Conservation (phyloP, 2,329 filamentous ascomycete species). For the Akanthomyces uredinophilus region DNA sequence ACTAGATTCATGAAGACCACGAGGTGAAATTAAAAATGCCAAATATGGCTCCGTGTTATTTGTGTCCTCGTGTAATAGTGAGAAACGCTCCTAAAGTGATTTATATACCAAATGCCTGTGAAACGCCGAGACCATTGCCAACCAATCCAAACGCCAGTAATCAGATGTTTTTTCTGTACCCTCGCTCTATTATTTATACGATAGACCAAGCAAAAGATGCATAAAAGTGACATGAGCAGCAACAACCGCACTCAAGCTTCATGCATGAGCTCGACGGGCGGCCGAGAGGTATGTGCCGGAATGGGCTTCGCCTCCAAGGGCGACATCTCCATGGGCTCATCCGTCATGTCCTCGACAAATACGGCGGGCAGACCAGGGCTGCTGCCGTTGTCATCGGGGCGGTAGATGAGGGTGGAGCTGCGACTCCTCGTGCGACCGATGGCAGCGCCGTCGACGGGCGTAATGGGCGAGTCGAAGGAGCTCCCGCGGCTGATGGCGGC, state of each 20-base stretch:
- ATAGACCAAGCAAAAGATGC: background rate
- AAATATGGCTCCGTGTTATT: background rate
- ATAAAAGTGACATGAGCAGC: background rate
- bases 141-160: conserved; percentile 4
- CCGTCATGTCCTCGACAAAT: conserved; percentile 62
- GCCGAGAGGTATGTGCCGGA: conserved; percentile 55
- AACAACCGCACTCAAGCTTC: conserved; percentile 24
- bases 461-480: conserved; percentile 30
- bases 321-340: conserved; percentile 43
- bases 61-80: background rate
- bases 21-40: background rate
- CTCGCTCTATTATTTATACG: background rate
- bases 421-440: conserved; percentile 43
- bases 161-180: background rate
- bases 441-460: conserved; percentile 34
- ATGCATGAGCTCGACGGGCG: conserved; percentile 61
- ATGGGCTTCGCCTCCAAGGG: conserved; percentile 44
- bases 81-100: background rate
- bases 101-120: background rate
- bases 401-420: conserved; percentile 62
- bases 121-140: conserved; percentile 4
- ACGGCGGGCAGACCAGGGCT: conserved; percentile 58
- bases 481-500: conserved; percentile 14
- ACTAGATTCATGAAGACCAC: too few species aligned
- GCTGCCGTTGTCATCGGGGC: conserved; percentile 50